Conservation (phyloP, 768 basidiomycete species). For the Tricholoma matsutake region DNA sequence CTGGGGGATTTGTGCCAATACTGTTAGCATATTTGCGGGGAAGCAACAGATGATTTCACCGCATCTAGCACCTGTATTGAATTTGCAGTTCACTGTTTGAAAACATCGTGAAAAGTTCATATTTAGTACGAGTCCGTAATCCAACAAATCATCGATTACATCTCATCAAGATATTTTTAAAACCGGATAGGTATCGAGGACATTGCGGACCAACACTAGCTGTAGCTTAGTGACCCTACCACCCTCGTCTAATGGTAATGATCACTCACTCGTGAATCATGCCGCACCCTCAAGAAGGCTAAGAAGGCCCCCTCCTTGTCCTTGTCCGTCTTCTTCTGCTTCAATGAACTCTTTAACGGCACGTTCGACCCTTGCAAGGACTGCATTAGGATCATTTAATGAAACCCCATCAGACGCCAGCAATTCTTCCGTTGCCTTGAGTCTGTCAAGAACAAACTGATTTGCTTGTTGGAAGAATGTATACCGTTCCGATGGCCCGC, state of each 20-base stretch:
- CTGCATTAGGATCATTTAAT: slow-evolving; percentile 21
- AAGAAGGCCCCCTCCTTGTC: slow-evolving; percentile 38
- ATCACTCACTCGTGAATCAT: not conserved
- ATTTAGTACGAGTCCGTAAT: not conserved
- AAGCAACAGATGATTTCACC: not conserved
- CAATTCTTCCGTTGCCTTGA: slow-evolving; percentile 49
- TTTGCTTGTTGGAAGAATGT: slow-evolving; percentile 45
- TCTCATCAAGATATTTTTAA: not conserved
- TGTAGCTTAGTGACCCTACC: not conserved
- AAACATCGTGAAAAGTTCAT: not conserved
- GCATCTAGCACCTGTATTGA: not conserved
- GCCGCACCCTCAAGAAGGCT: slow-evolving; percentile 46
- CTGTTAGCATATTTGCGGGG: not conserved
- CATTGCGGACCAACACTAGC: not conserved
- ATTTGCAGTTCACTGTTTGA: not conserved
- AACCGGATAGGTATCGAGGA: not conserved
- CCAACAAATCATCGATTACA: not conserved
- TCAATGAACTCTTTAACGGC: slow-evolving; percentile 34
- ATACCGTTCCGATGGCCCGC: slow-evolving; percentile 14
- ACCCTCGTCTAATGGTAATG: not conserved
- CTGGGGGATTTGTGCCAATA: too few relatives aligned
- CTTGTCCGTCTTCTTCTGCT: slow-evolving; percentile 16
- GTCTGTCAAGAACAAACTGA: slow-evolving; percentile 45
- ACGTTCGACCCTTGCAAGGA: slow-evolving; percentile 44
- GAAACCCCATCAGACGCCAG: slow-evolving; percentile 27